A percentile compares a stretch with the other conserved stretches of the same genome.
Evolutionary conservation across 225 moss, liverwort and hornwort genomes (phyloP).

Genomic region (Climacium dendroides): DNA sequence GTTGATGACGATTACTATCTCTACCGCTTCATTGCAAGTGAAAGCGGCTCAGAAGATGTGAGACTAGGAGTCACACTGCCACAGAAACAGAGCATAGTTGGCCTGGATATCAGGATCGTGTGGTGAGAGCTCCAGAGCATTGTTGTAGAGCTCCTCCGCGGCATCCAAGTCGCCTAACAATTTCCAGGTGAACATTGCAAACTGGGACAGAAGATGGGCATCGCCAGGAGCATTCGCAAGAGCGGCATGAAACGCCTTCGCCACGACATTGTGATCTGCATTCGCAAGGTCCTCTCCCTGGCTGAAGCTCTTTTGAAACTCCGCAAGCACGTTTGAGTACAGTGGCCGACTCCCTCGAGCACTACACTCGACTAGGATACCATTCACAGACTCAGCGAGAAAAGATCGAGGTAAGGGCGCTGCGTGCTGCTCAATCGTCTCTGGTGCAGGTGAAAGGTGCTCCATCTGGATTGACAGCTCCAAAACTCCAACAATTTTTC

Average conservation of each 20-base stretch:
- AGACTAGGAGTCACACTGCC: background rate
- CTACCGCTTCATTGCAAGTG: background rate
- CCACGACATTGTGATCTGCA: background rate
- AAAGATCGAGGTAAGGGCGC: slow-evolving; percentile 5
- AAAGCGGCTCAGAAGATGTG: background rate
- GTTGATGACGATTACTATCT: background rate
- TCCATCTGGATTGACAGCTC: background rate
- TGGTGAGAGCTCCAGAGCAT: background rate
- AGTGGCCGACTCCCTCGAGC: slow-evolving; percentile 2
- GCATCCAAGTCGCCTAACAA: slow-evolving; percentile 11
- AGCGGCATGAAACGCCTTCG: background rate
- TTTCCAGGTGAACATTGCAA: slow-evolving; percentile 10
- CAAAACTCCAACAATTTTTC: background rate
- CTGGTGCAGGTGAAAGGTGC: background rate
- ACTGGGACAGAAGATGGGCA: slow-evolving; percentile 1
- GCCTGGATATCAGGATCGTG: slow-evolving; percentile 6
- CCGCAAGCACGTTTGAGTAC: background rate
- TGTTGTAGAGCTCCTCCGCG: slow-evolving; percentile 26
- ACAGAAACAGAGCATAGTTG: slow-evolving; percentile 6
- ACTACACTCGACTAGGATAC: background rate
- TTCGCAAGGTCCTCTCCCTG: background rate
- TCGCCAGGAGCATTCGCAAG: background rate
- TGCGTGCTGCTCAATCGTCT: background rate
- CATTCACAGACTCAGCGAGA: background rate
- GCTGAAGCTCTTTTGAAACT: background rate